These are phyloP conservation scores for Aspergillus cristatus DNA, from an alignment of 495 filamentous ascomycete species.

Conservation along the genomic window DNA sequence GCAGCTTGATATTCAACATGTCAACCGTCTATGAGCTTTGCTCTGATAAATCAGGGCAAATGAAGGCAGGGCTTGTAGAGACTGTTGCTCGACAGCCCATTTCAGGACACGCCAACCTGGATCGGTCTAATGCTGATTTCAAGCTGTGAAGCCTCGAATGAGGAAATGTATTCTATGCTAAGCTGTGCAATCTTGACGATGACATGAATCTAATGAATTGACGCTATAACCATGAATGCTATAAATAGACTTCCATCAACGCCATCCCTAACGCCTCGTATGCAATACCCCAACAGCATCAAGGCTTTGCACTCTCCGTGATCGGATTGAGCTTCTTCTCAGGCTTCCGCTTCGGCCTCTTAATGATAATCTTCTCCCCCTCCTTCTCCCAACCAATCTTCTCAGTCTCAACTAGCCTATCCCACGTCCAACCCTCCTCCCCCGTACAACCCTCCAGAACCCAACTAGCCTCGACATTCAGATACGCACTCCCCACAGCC, in stretches of 20 bases:
- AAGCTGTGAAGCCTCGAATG: conserved; percentile 49
- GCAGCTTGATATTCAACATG: conserved; percentile 78
- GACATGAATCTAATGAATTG: conserved; percentile 4
- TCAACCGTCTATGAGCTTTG: conserved; percentile 88
- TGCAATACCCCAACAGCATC: conserved; percentile 1
- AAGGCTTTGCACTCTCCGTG: conserved; percentile 9
- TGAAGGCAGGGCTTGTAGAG: conserved; percentile 64
- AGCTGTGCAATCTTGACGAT: background rate
- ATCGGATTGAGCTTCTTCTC: conserved; percentile 13
- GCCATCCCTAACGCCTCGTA: conserved; percentile 4
- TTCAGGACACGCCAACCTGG: conserved; percentile 46
- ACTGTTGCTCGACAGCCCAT: conserved; percentile 47
- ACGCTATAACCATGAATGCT: conserved; percentile 3
- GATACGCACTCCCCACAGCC: conserved; percentile 73
- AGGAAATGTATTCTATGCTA: too few species aligned
- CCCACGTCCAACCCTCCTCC: conserved; percentile 65
- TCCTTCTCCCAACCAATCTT: conserved; percentile 75
- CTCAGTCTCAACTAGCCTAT: conserved; percentile 50
- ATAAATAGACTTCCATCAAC: conserved; percentile 10
- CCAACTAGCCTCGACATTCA: conserved; percentile 53
- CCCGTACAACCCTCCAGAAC: conserved; percentile 35
- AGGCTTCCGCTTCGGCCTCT: conserved; percentile 38
- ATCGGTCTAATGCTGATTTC: conserved; percentile 65
- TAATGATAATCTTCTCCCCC: conserved; percentile 60
- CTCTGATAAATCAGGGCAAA: conserved; percentile 57